Percentiles rank a stretch among this genome's conserved stretches.
Evolutionary conservation across 2,329 filamentous ascomycete genomes (phyloP).

Genomic region (Zymoseptoria brevis): DNA sequence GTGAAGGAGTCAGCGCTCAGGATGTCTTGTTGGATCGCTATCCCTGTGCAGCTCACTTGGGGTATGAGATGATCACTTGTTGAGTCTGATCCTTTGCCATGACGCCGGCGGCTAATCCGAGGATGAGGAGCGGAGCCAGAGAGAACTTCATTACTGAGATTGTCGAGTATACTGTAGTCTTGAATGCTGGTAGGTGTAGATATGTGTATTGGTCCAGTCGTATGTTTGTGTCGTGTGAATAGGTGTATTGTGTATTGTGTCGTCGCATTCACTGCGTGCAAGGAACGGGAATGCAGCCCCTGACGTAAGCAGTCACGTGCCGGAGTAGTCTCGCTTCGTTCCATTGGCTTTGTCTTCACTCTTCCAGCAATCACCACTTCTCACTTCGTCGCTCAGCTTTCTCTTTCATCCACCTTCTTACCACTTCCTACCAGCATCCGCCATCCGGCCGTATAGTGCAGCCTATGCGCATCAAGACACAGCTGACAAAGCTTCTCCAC

Average conservation of each 20-base stretch:
- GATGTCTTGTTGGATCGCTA: neutral
- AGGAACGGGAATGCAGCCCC: neutral
- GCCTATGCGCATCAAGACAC: neutral
- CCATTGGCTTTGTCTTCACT: neutral
- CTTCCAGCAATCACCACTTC: neutral
- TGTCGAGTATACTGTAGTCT: neutral
- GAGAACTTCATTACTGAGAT: slow-evolving; percentile 23
- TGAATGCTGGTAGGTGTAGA: neutral
- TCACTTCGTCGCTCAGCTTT: neutral
- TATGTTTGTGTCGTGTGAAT: neutral
- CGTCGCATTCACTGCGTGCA: neutral
- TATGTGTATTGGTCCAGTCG: neutral
- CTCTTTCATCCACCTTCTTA: neutral
- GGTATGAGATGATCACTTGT: slow-evolving; percentile 75
- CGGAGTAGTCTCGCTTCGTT: neutral
- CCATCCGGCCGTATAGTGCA: too few relatives aligned
- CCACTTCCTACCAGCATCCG: neutral
- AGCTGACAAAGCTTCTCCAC: neutral
- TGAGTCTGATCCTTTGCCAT: slow-evolving; percentile 35
- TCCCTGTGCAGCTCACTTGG: slow-evolving; percentile 33
- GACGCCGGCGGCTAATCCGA: slow-evolving; percentile 17
- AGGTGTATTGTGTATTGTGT: neutral
- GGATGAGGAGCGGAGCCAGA: slow-evolving; percentile 17
- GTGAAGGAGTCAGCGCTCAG: neutral
- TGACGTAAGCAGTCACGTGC: neutral